Evolutionary conservation across 2,329 filamentous ascomycete genomes (phyloP), one percentile per base, ranked within the genome.

Genomic region (Nemania bipapillata): DNA sequence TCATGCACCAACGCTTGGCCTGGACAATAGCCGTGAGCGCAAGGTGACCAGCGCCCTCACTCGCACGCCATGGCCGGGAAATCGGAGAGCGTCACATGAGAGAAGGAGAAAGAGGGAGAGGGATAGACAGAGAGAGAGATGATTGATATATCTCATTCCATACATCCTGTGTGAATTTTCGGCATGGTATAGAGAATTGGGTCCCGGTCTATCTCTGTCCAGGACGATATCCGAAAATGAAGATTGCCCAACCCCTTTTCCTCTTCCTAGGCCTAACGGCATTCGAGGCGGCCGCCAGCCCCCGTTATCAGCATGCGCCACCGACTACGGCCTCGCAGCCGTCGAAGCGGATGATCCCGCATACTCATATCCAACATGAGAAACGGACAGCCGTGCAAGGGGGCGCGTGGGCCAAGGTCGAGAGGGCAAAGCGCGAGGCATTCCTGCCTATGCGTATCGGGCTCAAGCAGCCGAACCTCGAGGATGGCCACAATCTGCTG

Each of bases 371-470:
- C 24, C 71, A 58, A 11, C 75, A 77, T 69, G 75, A 76, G 63
- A 75, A 66, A 40, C 68, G 75, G 55, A 70, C 70, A 9, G 52
- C 26, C 3, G 52, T 59, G 6, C 75, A 74, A 50, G 72, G 65
- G 15, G 68, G 65, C 30, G 69, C 70, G 3, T 77, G 75, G 75
- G 55, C 57, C 2, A 74, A 73, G 45, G 58, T 75, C 11, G 52
- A 67, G 54, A 73, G 74, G 55, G 74, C 75, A 4, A 56, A 70
- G 12, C 55, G 69, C 12, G 72, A 72, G 28, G 73, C 70, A 17
- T 20, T 73, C 42, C 47, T 77, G 2, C 75, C 75, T 32, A 71
- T 77, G 72, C 75, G 75, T 8, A 72, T 77, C 59, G 75, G 75
- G 6, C 40, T 77, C 32, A 75, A 72, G 40, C 75, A 77, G 67